Evolutionary conservation across 2,329 filamentous ascomycete species (phyloP).

Genomic region (Talaromyces sp.): DNA sequence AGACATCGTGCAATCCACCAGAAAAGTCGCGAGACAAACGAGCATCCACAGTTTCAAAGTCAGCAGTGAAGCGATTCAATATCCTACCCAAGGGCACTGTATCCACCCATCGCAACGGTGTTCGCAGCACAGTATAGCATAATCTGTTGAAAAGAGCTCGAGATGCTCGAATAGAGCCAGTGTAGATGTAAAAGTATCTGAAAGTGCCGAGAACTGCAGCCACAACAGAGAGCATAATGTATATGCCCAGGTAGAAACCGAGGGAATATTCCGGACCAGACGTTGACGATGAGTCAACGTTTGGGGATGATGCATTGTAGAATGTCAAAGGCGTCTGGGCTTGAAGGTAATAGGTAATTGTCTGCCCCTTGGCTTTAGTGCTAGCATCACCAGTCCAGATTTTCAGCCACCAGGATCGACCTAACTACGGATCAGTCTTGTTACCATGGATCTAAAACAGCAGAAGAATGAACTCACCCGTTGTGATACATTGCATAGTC

Average conservation of each 20-base stretch:
- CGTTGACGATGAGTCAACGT: not conserved
- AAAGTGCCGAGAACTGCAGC: constrained; percentile 59
- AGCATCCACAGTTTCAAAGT: constrained; percentile 71
- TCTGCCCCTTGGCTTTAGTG: constrained; percentile 7
- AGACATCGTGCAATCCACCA: constrained; percentile 56
- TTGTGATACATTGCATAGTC: constrained; percentile 47
- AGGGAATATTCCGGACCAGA: constrained; percentile 44
- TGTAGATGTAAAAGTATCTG: constrained; percentile 61
- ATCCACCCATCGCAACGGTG: constrained; percentile 75
- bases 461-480: constrained; percentile 29
- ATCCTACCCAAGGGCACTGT: constrained; percentile 73
- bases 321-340: not conserved
- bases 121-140: constrained; percentile 63
- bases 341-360: constrained; percentile 13
- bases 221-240: constrained; percentile 57
- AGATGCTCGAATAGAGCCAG: constrained; percentile 66
- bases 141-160: constrained; percentile 63
- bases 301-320: not conserved
- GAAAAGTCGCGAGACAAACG: constrained; percentile 61
- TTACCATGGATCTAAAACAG: constrained; percentile 46
- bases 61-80: constrained; percentile 72
- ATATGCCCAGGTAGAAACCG: constrained; percentile 65
- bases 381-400: constrained; percentile 42
- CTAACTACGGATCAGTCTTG: constrained; percentile 20
- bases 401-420: constrained; percentile 46